These are phyloP conservation scores for Physcia stellaris DNA, from an alignment of 495 filamentous ascomycete species.

Conservation along the genomic window DNA sequence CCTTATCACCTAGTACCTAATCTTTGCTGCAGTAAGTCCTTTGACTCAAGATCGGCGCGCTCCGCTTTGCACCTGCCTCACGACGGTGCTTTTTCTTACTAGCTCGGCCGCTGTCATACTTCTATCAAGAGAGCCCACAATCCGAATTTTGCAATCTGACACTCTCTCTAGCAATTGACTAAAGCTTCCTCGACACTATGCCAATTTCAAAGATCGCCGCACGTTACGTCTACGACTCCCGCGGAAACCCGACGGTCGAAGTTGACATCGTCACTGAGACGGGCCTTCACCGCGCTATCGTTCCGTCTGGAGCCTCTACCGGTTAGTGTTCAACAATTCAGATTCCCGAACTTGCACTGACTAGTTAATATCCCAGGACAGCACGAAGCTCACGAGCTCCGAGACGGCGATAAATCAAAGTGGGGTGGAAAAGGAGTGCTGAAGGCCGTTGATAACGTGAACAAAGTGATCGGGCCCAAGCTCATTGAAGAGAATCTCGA, in stretches of 20 bases:
- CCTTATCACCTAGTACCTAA: no score
- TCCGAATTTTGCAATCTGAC: no score
- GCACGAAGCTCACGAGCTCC: conserved; percentile 97
- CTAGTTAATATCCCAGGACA: conserved; percentile 44
- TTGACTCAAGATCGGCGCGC: no score
- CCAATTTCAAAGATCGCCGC: conserved; percentile 97
- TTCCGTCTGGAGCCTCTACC: conserved; percentile 95
- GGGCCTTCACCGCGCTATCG: conserved; percentile 96
- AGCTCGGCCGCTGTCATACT: no score
- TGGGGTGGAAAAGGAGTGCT: conserved; percentile 82
- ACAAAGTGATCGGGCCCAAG: conserved; percentile 79
- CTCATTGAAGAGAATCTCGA: conserved; percentile 88
- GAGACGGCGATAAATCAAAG: conserved; percentile 94
- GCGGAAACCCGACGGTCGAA: conserved; percentile 90
- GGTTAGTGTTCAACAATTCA: conserved; percentile 40
- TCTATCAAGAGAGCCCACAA: no score
- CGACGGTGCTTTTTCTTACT: no score
- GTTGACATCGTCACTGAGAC: conserved; percentile 95
- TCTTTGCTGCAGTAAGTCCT: no score
- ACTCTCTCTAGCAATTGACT: neutral
- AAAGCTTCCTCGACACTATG: no score
- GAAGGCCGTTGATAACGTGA: conserved; percentile 94
- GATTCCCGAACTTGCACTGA: neutral
- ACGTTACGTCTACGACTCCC: conserved; percentile 98
- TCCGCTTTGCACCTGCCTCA: no score